Base-by-base conservation (phyloP, 148 eudicot species). In the Nyssa sinensis region DNA sequence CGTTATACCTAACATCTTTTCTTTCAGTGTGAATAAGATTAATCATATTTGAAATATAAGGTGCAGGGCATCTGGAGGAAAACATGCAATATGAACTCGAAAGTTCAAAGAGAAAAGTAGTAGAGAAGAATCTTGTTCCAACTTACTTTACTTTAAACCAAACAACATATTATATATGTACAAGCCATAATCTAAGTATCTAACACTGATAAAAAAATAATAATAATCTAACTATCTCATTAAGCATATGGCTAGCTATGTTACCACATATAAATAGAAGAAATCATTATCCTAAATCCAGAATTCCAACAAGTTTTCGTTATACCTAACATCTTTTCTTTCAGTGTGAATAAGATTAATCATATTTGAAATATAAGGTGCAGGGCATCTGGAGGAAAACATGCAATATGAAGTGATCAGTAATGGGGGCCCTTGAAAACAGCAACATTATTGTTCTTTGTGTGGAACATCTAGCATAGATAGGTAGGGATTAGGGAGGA, bases 351-450 rank as follows among this genome's bases (percentile, higher is more conserved):
- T 0, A 37, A 24, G 33, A 32, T 28, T 32, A 25, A 41, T 75
- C 60, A 39, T 75, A 19, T n/a, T n/a, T n/a, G n/a, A 35, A 39
- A 23, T 58, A 64, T 19, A 67, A 58, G 34, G 21, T 37, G 27
- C 49, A 21, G 71, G 71, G 66, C 66, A 75, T 75, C 66, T 60
- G 33, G 72, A 34, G 32, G 72, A 75, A 44, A 75, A 75, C 21
- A 17, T 25, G n/a, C 4, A 10, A 19, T 24, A 3, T 4, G 31
- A 69, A 53, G 41, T 41, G 65, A 4, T 19, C 25, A 31, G n/a
- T 41, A 32, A 70, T 25, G 33, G 44, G 58, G 73, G 28, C 27
- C 62, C 44, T 47, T 9, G 9, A 37, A 9, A 37, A 37, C 9
- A 37, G 44, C 9, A 37, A 37, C 44, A 37, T 9, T 70, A 70